phyloP scores from a whole-genome alignment of 2,329 filamentous ascomycete species.

The Sporothrix brunneoviolacea region DNA sequence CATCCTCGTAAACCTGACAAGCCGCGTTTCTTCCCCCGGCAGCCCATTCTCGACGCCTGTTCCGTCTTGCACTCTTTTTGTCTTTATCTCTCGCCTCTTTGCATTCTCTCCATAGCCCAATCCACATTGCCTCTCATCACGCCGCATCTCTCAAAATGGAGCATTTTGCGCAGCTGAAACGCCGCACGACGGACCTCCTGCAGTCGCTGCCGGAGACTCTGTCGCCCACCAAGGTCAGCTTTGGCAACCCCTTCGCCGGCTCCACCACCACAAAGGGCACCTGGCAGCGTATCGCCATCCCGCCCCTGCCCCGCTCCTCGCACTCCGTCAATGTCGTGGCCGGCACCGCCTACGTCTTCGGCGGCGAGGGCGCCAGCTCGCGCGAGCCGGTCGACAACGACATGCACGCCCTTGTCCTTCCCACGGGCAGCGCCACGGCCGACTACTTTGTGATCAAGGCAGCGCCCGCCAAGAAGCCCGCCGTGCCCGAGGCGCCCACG shows the following conservation, averaged over 20 bases:
- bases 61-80: background rate
- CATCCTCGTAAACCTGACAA: conserved; percentile 2
- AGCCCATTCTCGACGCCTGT: background rate
- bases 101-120: background rate
- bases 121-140: too few relatives aligned
- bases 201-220: conserved; percentile 43
- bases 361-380: conserved; percentile 57
- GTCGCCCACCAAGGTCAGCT: conserved; percentile 11
- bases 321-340: conserved; percentile 60
- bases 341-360: conserved; percentile 59
- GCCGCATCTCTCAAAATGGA: conserved; percentile 36
- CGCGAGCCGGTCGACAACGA: conserved; percentile 63
- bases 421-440: conserved; percentile 48
- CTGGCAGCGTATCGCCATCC: conserved; percentile 52
- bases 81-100: background rate
- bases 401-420: conserved; percentile 59
- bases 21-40: background rate
- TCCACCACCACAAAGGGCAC: conserved; percentile 34
- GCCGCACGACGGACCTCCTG: conserved; percentile 48
- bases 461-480: conserved; percentile 21
- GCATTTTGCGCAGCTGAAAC: conserved; percentile 46
- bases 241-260: conserved; percentile 5
- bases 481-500: conserved; percentile 22
- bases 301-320: conserved; percentile 62
- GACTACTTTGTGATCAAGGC: conserved; percentile 55